Conservation (phyloP, 305 asterid species). For the Solanum chacoense region DNA sequence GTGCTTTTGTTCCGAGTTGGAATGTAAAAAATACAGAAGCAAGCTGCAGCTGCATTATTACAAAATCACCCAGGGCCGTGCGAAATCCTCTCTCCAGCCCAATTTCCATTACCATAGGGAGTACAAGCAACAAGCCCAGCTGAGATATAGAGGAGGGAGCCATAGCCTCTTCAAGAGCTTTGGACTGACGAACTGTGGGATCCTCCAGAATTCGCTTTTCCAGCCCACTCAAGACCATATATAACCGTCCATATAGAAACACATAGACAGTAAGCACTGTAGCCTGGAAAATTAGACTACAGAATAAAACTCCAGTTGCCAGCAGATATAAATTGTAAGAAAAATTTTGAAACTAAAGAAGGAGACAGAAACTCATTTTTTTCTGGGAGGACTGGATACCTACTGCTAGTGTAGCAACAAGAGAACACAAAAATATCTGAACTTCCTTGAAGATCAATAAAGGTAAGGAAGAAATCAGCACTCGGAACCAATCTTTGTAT, state of each 20-base stretch:
- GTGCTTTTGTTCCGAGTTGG: slow-evolving; percentile 95
- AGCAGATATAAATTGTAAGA: not conserved
- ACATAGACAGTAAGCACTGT: slow-evolving; percentile 74
- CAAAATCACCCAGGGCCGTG: slow-evolving; percentile 85
- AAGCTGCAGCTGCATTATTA: slow-evolving; percentile 94
- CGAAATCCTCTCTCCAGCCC: slow-evolving; percentile 95
- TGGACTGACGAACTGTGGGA: slow-evolving; percentile 53
- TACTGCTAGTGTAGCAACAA: not conserved
- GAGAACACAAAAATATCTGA: not conserved
- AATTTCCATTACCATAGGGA: slow-evolving; percentile 97
- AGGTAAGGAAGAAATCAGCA: not conserved
- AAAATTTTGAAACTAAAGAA: not conserved
- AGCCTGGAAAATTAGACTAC: slow-evolving; percentile 38
- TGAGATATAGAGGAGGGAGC: slow-evolving; percentile 87
- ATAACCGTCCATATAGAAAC: slow-evolving; percentile 79
- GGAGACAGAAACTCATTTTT: not conserved
- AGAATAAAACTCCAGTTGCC: slow-evolving; percentile 1
- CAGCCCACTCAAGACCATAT: slow-evolving; percentile 91
- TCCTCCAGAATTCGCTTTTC: slow-evolving; percentile 69
- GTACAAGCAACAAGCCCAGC: slow-evolving; percentile 74
- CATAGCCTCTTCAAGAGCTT: slow-evolving; percentile 80
- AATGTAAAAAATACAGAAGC: slow-evolving; percentile 96
- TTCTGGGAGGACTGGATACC: not conserved
- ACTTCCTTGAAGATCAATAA: not conserved
- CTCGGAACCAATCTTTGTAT: not conserved